phyloP scores from a whole-genome alignment of 2,329 filamentous ascomycete genomes.

The Ampelomyces quisqualis region DNA sequence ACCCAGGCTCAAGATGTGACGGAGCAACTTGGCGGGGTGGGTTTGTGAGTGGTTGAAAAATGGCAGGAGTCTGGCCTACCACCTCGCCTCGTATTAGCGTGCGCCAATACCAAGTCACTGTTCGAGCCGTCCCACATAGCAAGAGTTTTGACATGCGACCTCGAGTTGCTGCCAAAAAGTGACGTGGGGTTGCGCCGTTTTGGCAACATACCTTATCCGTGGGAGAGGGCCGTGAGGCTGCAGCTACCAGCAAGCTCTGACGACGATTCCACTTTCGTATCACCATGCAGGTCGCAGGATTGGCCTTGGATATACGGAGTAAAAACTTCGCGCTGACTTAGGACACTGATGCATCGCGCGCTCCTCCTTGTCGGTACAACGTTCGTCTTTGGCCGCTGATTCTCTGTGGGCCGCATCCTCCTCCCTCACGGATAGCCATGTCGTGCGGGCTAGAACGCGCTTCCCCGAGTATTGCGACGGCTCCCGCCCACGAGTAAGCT shows the following conservation, averaged over 20 bases:
- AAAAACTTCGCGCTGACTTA: too few species aligned
- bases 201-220: conserved; percentile 17
- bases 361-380: too few species aligned
- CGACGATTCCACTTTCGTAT: conserved; percentile 10
- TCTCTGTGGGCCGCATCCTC: conserved; percentile 10
- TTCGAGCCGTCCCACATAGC: conserved; percentile 22
- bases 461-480: conserved; percentile 18
- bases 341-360: too few species aligned
- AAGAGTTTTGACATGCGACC: conserved; percentile 33
- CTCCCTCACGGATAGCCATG: conserved; percentile 12
- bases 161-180: conserved; percentile 20
- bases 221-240: conserved; percentile 19
- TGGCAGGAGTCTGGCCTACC: conserved; percentile 12
- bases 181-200: conserved; percentile 34
- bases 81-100: conserved; percentile 28
- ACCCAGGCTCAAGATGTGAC: conserved; percentile 13
- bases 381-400: too few species aligned
- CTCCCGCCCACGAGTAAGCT: conserved; percentile 10
- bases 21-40: conserved; percentile 6
- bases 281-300: conserved; percentile 15
- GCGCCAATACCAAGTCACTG: conserved; percentile 23
- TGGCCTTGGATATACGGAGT: conserved; percentile 18
- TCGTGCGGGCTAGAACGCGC: conserved; percentile 14
- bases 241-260: conserved; percentile 15
- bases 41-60: conserved; percentile 11